These are phyloP conservation scores for Jamesozyma rosinii DNA, from an alignment of 805 yeast species.

Conservation along the genomic window DNA sequence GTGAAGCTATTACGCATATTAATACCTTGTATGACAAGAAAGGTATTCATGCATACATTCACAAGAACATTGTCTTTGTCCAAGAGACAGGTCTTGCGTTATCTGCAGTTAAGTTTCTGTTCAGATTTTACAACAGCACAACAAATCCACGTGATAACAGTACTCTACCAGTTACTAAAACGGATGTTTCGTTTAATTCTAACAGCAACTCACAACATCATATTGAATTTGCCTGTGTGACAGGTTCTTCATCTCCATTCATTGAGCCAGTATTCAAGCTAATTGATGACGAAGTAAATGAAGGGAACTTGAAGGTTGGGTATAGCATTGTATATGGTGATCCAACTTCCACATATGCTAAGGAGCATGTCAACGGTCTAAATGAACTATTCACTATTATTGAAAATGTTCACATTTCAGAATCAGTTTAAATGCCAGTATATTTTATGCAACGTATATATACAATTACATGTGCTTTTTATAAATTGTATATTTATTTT, in stretches of 20 bases:
- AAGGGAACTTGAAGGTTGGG: slow-evolving; percentile 35
- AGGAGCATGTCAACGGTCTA: slow-evolving; percentile 55
- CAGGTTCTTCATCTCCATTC: slow-evolving; percentile 60
- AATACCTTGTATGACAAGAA: slow-evolving; percentile 60
- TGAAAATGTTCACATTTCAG: slow-evolving; percentile 5
- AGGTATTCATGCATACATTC: slow-evolving; percentile 69
- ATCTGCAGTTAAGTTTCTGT: slow-evolving; percentile 47
- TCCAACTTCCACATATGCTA: slow-evolving; percentile 47
- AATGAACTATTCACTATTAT: slow-evolving; percentile 57
- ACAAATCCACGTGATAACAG: slow-evolving; percentile 21
- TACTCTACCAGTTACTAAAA: slow-evolving; percentile 21
- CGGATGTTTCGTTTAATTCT: slow-evolving; percentile 3
- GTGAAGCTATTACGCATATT: slow-evolving; percentile 77
- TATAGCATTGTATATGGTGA: slow-evolving; percentile 55
- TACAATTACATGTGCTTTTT: too few species aligned
- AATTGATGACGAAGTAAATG: slow-evolving; percentile 36
- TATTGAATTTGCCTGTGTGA: slow-evolving; percentile 41
- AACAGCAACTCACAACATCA: slow-evolving; percentile 15
- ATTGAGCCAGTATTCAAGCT: slow-evolving; percentile 59
- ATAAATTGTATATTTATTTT: too few species aligned
- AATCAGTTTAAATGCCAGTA: background rate
- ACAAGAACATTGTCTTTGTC: slow-evolving; percentile 59
- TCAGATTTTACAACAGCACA: slow-evolving; percentile 31
- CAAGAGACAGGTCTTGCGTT: slow-evolving; percentile 54
- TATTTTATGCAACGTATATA: background rate